Evolutionary conservation across 768 basidiomycete species (phyloP).

Genomic region (Leccinum rimulosum): DNA sequence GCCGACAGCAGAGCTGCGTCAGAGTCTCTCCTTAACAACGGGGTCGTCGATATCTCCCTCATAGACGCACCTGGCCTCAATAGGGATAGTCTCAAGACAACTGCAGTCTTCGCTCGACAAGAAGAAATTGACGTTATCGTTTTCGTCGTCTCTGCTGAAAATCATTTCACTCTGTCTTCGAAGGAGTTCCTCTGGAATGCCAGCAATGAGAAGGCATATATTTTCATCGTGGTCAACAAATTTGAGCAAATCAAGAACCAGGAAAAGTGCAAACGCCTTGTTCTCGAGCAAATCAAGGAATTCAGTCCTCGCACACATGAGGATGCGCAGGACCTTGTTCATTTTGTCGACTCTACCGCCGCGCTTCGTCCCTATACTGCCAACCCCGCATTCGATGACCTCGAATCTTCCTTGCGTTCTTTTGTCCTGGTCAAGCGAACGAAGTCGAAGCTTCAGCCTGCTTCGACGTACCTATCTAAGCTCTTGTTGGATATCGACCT

Average conservation of each 20-base stretch:
- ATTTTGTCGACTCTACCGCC: slow-evolving; percentile 92
- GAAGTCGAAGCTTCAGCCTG: slow-evolving; percentile 95
- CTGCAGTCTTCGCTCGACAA: slow-evolving; percentile 91
- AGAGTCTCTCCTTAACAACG: slow-evolving; percentile 89
- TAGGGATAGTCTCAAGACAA: slow-evolving; percentile 92
- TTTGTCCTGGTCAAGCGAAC: slow-evolving; percentile 95
- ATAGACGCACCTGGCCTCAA: slow-evolving; percentile 99
- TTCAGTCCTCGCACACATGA: slow-evolving; percentile 91
- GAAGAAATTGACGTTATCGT: slow-evolving; percentile 99
- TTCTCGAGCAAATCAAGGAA: slow-evolving; percentile 91
- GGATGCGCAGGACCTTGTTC: slow-evolving; percentile 89
- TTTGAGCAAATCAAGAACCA: slow-evolving; percentile 96
- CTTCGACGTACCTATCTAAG: slow-evolving; percentile 85
- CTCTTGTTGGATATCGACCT: slow-evolving; percentile 89
- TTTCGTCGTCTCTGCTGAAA: slow-evolving; percentile 96
- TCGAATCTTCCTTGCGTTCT: slow-evolving; percentile 86
- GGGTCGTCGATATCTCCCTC: slow-evolving; percentile 94
- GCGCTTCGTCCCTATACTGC: slow-evolving; percentile 65
- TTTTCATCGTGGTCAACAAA: slow-evolving; percentile 99
- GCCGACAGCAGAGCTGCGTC: slow-evolving; percentile 74
- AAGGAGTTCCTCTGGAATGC: slow-evolving; percentile 93
- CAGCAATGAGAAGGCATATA: slow-evolving; percentile 94
- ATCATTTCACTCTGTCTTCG: slow-evolving; percentile 95
- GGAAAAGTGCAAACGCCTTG: slow-evolving; percentile 81
- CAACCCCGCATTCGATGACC: slow-evolving; percentile 76